Base-by-base conservation (phyloP, 2,329 filamentous ascomycete species). In the Calonectria pseudoturangicola region DNA sequence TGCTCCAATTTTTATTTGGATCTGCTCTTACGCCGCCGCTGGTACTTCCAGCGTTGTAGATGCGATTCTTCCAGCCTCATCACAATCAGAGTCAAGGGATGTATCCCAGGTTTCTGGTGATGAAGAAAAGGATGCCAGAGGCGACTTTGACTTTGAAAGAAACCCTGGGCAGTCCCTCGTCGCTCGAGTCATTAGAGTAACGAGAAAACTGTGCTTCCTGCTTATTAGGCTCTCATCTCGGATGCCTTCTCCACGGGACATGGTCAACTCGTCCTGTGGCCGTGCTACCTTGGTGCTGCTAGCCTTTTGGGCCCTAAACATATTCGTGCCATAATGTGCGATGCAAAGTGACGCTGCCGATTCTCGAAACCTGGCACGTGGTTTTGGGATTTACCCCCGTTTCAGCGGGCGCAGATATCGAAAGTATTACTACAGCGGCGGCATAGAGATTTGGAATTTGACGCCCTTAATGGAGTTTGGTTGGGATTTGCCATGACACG, bases 1-100 rank as follows among this genome's bases (percentile, higher is more conserved):
- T 43, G 75, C 71, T 7, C 75, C 76, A 8, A 16, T 77, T 27
- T 76, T 78, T 71, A 15, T 78, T 3, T 77, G 75, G 71, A 50
- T 78, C 50, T 73, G 72, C 62, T 58, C 45, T 9, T 41, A 27
- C 5, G 56, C 70, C 13, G 50, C 58, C 6, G 45, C 28, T 3
- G 56, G 58, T 16, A 51, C 65, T 4, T 15, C n/a, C 3, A 62
- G 58, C 12, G 21, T 73, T 4, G 41, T 73, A 2, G 10, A 25
- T 16, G 33, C 48, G 8, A 28, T 64, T 25, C 51, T 73, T 16
- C 25, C 70, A 7, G 21, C 47, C 33, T 30, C 51, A 9, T 10
- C 50, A 9, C 28, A n/a, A 18, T 47, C 48, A 8, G 43, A n/a
- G 8, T 68, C 70, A 45, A 3, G n/a, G 15, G 27, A 47, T 30